Evolutionary conservation across 208 protist species (phyloP), one percentile per base, ranked within the genome.

Genomic region (Acanthamoeba castellanii): DNA sequence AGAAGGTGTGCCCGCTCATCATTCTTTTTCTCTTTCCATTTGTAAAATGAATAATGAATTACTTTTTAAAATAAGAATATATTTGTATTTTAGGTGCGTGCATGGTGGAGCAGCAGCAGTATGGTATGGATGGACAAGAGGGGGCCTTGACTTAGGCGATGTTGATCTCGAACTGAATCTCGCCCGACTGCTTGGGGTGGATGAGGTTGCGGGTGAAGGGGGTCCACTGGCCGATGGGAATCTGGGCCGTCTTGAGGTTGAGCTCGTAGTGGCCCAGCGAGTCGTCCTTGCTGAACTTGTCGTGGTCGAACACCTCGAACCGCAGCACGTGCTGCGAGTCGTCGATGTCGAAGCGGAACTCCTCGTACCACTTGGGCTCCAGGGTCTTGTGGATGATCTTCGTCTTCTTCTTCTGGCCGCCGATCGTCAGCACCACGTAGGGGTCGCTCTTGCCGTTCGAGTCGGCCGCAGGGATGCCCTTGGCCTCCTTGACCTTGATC

Each of bases 221-320:
- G 16, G 78, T 87, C 78, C 78, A 87, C 78, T 87, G 42, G 50
- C 50, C 78, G 78, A 87, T 87, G 78, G 78, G 78, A 8, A 87
- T 87, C 0, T 87, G 47, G 78, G 78, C 78, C 0, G 42, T 55
- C 78, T 87, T 87, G 47, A 87, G 78, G 78, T 88, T 88, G 50
- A 88, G 81, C 81, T 88, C 81, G 34, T 50, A 68, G 64, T 92
- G n/a, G 70, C 90, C 90, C 14, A 94, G 90, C 68, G 64, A 59
- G 90, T 94, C 68, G 90, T 94, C 90, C 90, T 94, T 94, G 90
- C 47, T 68, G 50, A 94, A 59, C 90, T 70, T 66, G 52, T 94
- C 90, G 90, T 94, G 90, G 68, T 94, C 90, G 70, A 84, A 94
- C 30, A 94, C 92, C n/a, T 93, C 66, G 34, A 93, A 8, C 1